phyloP scores from a whole-genome alignment of 2,329 filamentous ascomycete species.

The Sclerotinia minor region DNA sequence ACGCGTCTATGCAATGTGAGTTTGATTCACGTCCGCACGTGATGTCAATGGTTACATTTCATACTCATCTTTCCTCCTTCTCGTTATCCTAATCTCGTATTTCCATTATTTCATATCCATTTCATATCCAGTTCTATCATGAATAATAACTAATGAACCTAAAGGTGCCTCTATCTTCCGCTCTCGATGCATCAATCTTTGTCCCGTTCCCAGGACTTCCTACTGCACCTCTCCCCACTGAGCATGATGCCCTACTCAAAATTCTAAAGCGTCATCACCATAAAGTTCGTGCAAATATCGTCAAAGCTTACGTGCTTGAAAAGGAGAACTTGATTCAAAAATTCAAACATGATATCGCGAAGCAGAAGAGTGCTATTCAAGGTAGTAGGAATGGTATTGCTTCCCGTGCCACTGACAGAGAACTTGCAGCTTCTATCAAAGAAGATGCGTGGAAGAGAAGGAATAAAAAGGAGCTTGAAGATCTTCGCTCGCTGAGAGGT shows the following conservation, averaged over 20 bases:
- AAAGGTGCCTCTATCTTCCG: conserved; percentile 16
- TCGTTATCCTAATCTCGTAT: neutral
- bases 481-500: neutral
- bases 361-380: neutral
- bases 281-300: conserved; percentile 32
- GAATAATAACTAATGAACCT: neutral
- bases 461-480: neutral
- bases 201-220: conserved; percentile 33
- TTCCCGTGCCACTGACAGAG: neutral
- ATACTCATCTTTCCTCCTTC: too few species aligned
- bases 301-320: conserved; percentile 26
- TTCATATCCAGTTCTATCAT: rapidly evolving
- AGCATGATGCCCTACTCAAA: conserved; percentile 28
- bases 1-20: conserved; percentile 1
- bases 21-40: conserved; percentile 19
- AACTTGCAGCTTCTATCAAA: neutral
- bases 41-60: neutral
- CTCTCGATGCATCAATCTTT: conserved; percentile 34
- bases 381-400: neutral
- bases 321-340: conserved; percentile 16
- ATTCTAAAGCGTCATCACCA: conserved; percentile 34
- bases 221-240: conserved; percentile 7
- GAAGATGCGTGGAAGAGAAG: conserved; percentile 8
- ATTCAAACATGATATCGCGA: neutral
- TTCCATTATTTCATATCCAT: neutral